A percentile compares a stretch with the other conserved stretches of the same genome.
These are phyloP conservation scores for Colletotrichum ledebouriae DNA, from an alignment of 2,329 filamentous ascomycete species.

Conservation along the genomic window DNA sequence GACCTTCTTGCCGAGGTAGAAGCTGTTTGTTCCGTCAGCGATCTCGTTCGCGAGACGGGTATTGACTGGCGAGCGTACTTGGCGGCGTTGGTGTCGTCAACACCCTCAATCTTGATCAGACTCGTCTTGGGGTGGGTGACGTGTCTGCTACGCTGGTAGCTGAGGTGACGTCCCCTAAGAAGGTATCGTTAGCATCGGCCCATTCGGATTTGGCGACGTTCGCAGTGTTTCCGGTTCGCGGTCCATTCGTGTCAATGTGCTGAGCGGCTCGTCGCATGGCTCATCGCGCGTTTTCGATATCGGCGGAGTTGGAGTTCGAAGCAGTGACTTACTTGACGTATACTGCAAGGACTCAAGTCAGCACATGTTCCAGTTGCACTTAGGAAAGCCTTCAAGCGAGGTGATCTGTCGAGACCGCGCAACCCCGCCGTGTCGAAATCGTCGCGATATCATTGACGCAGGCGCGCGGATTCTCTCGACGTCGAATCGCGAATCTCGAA, in stretches of 20 bases:
- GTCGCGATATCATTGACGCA: conserved; percentile 7
- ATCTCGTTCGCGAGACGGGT: background rate
- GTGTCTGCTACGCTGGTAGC: conserved; percentile 96
- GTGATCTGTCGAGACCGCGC: conserved; percentile 17
- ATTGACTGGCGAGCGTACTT: conserved; percentile 70
- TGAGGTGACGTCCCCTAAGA: conserved; percentile 93
- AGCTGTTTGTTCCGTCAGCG: conserved; percentile 62
- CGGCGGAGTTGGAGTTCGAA: conserved; percentile 34
- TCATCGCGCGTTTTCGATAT: conserved; percentile 22
- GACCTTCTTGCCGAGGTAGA: conserved; percentile 99
- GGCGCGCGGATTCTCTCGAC: conserved; percentile 10
- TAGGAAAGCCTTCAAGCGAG: background rate
- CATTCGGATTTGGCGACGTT: background rate
- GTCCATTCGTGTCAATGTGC: conserved; percentile 3
- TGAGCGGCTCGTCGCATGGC: conserved; percentile 21
- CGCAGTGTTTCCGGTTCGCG: conserved; percentile 17
- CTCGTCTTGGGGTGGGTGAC: conserved; percentile 90
- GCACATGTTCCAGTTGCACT: conserved; percentile 45
- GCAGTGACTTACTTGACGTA: conserved; percentile 85
- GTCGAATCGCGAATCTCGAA: conserved; percentile 14
- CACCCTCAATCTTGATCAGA: conserved; percentile 99
- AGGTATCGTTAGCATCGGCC: conserved; percentile 30
- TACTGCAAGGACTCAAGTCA: conserved; percentile 67
- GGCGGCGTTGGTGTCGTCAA: conserved; percentile 89
- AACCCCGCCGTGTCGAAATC: background rate